Evolutionary conservation across 2,329 filamentous ascomycete species (phyloP).

Genomic region (Gnomoniopsis sp.): DNA sequence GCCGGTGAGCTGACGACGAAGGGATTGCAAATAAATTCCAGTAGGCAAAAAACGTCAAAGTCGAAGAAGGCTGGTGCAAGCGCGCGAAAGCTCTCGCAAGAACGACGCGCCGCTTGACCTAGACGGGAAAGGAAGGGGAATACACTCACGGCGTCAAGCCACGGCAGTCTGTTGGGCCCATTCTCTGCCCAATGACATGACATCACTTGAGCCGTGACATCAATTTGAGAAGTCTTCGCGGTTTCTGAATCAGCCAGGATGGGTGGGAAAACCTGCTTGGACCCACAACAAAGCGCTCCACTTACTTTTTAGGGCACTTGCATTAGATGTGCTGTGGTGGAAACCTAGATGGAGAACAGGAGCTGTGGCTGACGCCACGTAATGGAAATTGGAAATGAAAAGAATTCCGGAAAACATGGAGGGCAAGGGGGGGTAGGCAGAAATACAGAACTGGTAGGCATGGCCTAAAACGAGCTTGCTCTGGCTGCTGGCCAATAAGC

Average conservation of each 20-base stretch:
- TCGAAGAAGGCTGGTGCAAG: background rate
- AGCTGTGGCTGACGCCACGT: slow-evolving; percentile 10
- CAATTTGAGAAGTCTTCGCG: background rate
- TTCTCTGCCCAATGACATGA: background rate
- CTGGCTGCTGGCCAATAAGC: too few relatives aligned
- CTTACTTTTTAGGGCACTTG: slow-evolving; percentile 1
- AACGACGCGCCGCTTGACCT: too few relatives aligned
- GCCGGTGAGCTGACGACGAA: background rate
- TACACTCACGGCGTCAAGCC: too few relatives aligned
- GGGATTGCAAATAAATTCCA: background rate
- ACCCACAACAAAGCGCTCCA: background rate
- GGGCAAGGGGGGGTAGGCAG: background rate
- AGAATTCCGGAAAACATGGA: background rate
- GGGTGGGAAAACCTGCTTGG: slow-evolving; percentile 13
- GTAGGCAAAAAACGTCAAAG: background rate
- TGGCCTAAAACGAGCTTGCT: too few relatives aligned
- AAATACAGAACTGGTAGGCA: background rate
- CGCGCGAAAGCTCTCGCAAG: background rate
- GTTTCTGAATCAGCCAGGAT: slow-evolving; percentile 4
- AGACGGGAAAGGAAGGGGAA: too few relatives aligned
- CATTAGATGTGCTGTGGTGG: slow-evolving; percentile 1
- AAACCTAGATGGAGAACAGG: background rate
- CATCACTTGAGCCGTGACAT: slow-evolving; percentile 7
- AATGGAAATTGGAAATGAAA: background rate
- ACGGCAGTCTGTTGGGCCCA: too few relatives aligned